A percentile compares a stretch with the other conserved stretches of the same genome.
Conservation (phyloP, 2,329 filamentous ascomycete genomes). For the Myriosclerotinia curreyana region DNA sequence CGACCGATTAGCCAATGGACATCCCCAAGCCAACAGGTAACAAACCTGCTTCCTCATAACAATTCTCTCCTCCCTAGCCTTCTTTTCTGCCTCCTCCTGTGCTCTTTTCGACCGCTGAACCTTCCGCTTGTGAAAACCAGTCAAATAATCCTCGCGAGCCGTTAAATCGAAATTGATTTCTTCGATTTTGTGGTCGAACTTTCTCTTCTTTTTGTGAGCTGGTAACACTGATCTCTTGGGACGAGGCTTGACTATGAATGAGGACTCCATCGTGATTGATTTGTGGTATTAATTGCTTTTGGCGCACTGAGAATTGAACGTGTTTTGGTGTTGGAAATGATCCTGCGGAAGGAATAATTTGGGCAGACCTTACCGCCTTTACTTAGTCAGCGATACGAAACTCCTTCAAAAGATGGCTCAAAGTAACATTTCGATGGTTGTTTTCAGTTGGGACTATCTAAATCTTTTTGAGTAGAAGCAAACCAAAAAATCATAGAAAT, state of each 20-base stretch:
- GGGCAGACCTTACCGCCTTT: constrained; percentile 7
- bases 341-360: constrained; percentile 23
- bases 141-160: constrained; percentile 82
- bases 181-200: constrained; percentile 56
- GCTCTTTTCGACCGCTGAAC: constrained; percentile 79
- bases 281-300: constrained; percentile 10
- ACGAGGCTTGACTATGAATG: constrained; percentile 56
- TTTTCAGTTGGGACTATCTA: no score
- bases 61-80: constrained; percentile 73
- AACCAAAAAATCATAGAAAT: no score
- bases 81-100: constrained; percentile 74
- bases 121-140: constrained; percentile 96
- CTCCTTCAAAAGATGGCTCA: no score
- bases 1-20: constrained; percentile 23
- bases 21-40: constrained; percentile 4
- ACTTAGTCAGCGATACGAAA: constrained; percentile 2
- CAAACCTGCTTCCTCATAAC: constrained; percentile 71
- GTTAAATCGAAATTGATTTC: constrained; percentile 82
- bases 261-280: constrained; percentile 27
- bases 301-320: constrained; percentile 9
- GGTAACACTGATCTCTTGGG: constrained; percentile 56
- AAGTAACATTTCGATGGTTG: no score
- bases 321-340: constrained; percentile 7
- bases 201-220: constrained; percentile 64
- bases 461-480: no score